These are phyloP conservation scores for Chytridium lagenaria DNA, from an alignment of 371 early-diverging fungal species.

Conservation along the genomic window DNA sequence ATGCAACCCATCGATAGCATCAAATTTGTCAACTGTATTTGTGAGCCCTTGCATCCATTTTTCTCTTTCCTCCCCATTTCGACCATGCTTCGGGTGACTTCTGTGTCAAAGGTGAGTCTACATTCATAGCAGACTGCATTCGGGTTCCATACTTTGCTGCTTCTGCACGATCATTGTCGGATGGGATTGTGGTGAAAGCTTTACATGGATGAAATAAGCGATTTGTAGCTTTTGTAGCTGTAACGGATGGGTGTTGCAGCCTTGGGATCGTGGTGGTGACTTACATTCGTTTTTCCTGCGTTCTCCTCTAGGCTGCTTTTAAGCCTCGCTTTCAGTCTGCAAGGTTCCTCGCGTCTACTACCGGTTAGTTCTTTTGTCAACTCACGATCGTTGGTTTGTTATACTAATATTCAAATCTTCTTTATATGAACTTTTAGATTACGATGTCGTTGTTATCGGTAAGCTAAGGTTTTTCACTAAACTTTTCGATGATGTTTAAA, in stretches of 20 bases:
- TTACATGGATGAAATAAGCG: background rate
- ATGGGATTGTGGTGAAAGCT: background rate
- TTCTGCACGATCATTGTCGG: background rate
- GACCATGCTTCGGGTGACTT: conserved; percentile 5
- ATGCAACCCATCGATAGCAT: too few species aligned
- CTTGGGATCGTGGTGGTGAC: background rate
- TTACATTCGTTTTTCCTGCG: background rate
- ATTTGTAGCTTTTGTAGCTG: background rate
- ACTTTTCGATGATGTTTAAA: background rate
- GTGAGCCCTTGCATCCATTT: too few species aligned
- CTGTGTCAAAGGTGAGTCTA: conserved; percentile 4
- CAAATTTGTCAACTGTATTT: too few species aligned
- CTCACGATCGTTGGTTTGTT: background rate
- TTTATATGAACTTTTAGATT: conserved; percentile 8
- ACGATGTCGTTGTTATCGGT: conserved; percentile 45
- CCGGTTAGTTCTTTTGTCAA: background rate
- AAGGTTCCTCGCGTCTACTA: background rate
- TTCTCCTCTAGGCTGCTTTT: background rate
- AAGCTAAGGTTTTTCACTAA: background rate
- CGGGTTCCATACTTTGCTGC: background rate
- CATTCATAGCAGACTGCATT: background rate
- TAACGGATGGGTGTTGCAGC: background rate
- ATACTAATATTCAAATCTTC: background rate
- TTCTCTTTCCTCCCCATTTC: background rate
- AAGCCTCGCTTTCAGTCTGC: background rate